Percentiles rank a stretch among this genome's conserved stretches.
Evolutionary conservation across 257 asterid species (phyloP).

Genomic region (Solanum pennellii): DNA sequence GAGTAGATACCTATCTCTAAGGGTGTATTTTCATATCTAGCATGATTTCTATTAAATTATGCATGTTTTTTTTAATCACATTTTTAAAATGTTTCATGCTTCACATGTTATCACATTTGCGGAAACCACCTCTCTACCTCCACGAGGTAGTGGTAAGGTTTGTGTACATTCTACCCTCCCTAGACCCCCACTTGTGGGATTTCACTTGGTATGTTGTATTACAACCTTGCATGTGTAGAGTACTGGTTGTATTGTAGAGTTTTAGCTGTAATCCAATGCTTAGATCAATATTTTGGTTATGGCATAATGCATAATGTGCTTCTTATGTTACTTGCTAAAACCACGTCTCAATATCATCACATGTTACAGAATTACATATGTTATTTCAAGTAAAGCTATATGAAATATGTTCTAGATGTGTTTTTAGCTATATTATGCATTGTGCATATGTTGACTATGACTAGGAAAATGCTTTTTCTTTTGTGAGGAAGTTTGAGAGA

Average conservation of each 20-base stretch:
- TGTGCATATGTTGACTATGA: neutral
- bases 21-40: neutral
- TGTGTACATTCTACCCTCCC: neutral
- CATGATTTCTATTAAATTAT: neutral
- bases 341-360: neutral
- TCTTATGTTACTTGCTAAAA: neutral
- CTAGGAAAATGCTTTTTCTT: neutral
- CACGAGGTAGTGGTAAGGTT: neutral
- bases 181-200: neutral
- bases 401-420: neutral
- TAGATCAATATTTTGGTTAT: neutral
- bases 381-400: neutral
- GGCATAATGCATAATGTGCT: neutral
- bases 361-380: neutral
- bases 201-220: neutral
- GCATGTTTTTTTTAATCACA: neutral
- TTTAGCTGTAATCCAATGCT: neutral
- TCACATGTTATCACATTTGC: neutral
- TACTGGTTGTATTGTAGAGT: neutral
- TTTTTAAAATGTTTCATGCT: neutral
- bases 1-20: neutral
- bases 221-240: neutral
- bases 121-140: neutral
- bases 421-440: neutral
- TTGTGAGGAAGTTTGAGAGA: slow-evolving; percentile 1